Conservation (phyloP, 2,329 filamentous ascomycete species). For the Fusarium buharicum region DNA sequence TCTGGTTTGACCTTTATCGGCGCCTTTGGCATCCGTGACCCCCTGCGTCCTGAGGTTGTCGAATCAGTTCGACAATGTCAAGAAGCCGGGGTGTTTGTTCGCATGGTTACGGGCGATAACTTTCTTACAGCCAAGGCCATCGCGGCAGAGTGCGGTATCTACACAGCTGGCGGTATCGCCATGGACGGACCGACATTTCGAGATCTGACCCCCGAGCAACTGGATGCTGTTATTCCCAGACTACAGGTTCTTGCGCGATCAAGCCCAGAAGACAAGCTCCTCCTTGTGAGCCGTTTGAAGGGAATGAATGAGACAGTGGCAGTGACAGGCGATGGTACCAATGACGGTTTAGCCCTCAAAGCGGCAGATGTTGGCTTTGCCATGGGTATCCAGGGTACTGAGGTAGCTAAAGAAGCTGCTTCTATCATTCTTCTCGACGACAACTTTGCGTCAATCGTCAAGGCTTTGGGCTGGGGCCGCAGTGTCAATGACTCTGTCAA, state of each 20-base stretch:
- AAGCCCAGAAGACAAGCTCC: slow-evolving; percentile 68
- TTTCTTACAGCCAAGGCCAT: slow-evolving; percentile 72
- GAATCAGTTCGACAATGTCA: slow-evolving; percentile 70
- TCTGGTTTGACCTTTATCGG: slow-evolving; percentile 77
- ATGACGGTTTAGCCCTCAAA: slow-evolving; percentile 73
- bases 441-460: slow-evolving; percentile 74
- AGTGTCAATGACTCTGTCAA: slow-evolving; percentile 75
- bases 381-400: slow-evolving; percentile 74
- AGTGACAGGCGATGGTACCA: slow-evolving; percentile 74
- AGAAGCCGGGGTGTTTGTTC: slow-evolving; percentile 69
- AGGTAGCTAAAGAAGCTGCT: slow-evolving; percentile 75
- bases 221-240: slow-evolving; percentile 62
- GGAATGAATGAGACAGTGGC: slow-evolving; percentile 67
- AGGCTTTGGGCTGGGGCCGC: slow-evolving; percentile 74
- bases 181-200: slow-evolving; percentile 73
- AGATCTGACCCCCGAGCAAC: slow-evolving; percentile 63
- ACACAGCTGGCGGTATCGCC: slow-evolving; percentile 69
- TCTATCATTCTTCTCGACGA: slow-evolving; percentile 75
- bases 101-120: slow-evolving; percentile 66
- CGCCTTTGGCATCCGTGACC: slow-evolving; percentile 74
- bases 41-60: slow-evolving; percentile 67
- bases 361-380: slow-evolving; percentile 75
- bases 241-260: slow-evolving; percentile 65
- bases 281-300: slow-evolving; percentile 66
- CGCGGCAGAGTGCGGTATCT: slow-evolving; percentile 72